Evolutionary conservation across 306 rosid species (phyloP).

Genomic region (Prunus mongolica): DNA sequence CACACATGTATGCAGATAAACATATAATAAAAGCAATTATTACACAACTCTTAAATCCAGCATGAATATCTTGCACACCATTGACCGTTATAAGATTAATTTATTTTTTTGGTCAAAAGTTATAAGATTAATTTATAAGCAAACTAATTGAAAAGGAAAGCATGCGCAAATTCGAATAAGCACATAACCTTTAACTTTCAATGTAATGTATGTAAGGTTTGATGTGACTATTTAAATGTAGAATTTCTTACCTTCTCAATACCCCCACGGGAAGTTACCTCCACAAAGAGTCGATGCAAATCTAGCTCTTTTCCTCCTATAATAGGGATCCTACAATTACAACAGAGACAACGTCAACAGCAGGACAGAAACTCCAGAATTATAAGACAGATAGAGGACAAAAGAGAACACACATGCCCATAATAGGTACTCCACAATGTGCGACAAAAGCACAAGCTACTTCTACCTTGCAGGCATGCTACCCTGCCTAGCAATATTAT

Average conservation of each 20-base stretch:
- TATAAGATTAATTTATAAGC: background rate
- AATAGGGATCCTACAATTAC: conserved; percentile 59
- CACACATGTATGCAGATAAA: background rate
- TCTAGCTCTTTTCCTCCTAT: conserved; percentile 80
- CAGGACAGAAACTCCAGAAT: background rate
- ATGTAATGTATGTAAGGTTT: background rate
- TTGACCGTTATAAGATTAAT: background rate
- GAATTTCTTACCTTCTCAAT: conserved; percentile 51
- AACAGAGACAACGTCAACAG: background rate
- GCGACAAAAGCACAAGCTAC: background rate
- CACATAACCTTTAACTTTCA: background rate
- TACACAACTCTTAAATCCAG: background rate
- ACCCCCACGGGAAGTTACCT: conserved; percentile 86
- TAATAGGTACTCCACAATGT: background rate
- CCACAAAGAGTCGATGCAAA: conserved; percentile 71
- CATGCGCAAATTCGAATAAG: background rate
- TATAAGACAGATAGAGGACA: background rate
- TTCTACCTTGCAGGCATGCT: background rate
- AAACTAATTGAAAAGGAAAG: background rate
- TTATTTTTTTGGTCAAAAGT: no score
- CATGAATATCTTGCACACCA: background rate
- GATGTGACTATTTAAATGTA: background rate
- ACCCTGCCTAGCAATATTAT: background rate
- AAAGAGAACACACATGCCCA: background rate
- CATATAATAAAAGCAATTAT: background rate